Evolutionary conservation across 495 filamentous ascomycete species (phyloP), one percentile per base, ranked within the genome.

Genomic region (Xylaria grammica): DNA sequence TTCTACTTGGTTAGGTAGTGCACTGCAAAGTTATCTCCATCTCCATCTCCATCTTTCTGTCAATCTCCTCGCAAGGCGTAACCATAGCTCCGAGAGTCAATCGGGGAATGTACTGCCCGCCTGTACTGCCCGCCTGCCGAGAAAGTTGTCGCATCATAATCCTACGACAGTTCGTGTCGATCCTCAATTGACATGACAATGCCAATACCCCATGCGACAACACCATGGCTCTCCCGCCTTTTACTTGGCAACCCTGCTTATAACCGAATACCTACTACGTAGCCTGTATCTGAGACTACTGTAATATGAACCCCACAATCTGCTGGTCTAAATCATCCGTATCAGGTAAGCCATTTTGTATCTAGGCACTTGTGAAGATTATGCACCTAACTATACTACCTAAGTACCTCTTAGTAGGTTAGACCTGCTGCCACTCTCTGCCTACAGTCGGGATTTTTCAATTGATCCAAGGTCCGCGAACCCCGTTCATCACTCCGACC

Each of bases 381-480:
- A n/a, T n/a, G n/a, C n/a, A n/a, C n/a, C n/a, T n/a, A 42, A 3
- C 3, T 42, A 42, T 17, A 17, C 40, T 36, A 36, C 6, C 6
- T 36, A 36, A 11, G 34, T 36, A 36, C 34, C 11, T 36, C 5
- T 11, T 36, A n/a, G n/a, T n/a, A n/a, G n/a, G n/a, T n/a, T n/a
- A n/a, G n/a, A n/a, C n/a, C n/a, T n/a, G n/a, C n/a, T n/a, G n/a
- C n/a, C n/a, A n/a, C n/a, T n/a, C n/a, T n/a, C 15, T 3, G 17
- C 40, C 15, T 17, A 3, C 7, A 42, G 40, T 6, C 11, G 34
- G 34, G 11, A 11, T 36, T 36, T 36, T 42, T 59, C 42, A 59
- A 10, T 48, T 2, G 56, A 32, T 27, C 42, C 38, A 59, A 48
- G 48, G 56, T 59, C 56, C 56, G 56, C 56, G 56, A 59, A 59